Base-by-base conservation (phyloP, 148 eudicot genomes). In the Rhododendron griersonianum region DNA sequence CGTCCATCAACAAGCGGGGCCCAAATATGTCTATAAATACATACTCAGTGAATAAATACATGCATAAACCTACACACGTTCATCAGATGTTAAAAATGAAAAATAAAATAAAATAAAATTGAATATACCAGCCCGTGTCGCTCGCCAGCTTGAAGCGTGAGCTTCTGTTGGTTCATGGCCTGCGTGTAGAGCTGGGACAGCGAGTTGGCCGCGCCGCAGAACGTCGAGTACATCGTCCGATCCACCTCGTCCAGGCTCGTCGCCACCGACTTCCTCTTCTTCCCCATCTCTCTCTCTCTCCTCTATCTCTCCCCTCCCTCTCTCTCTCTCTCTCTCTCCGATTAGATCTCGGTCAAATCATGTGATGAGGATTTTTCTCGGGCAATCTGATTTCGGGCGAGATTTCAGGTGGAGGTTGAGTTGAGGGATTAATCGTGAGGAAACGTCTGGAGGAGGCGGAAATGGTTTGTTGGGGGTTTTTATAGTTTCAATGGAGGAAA, bases 121-220 rank as follows among this genome's bases (percentile, higher is more conserved):
- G 14, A 61, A 9, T 0, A 35, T 87, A 93, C 98, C 91, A 90
- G 82, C 15, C 90, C 96, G 82, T 92, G 93, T 28, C 96, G 96
- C 89, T 95, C 96, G 75, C 98, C 98, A 85, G 96, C 91, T 75
- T 90, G 93, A 83, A 95, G 92, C 19, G 96, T 88, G 71, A 91
- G 88, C 55, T 93, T 91, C 80, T 95, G 98, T 16, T 96, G 98
- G 87, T 90, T 90, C 93, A 93, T 92, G 69, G 98, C 95, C 86
- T 96, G 98, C 3, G 98, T 87, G 63, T 96, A 96, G 73, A 96
- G 95, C 91, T 96, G 98, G 3, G 98, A 94, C 9, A 96, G 89
- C 8, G 96, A 93, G 78, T 93, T 96, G 4, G 98, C 98, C 2
- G 95, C 95, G 89, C 88, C 87, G 81, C 96, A 91, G 84, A 96